Base-by-base conservation (phyloP, 495 filamentous ascomycete species). In the Talaromyces nanjingensis region DNA sequence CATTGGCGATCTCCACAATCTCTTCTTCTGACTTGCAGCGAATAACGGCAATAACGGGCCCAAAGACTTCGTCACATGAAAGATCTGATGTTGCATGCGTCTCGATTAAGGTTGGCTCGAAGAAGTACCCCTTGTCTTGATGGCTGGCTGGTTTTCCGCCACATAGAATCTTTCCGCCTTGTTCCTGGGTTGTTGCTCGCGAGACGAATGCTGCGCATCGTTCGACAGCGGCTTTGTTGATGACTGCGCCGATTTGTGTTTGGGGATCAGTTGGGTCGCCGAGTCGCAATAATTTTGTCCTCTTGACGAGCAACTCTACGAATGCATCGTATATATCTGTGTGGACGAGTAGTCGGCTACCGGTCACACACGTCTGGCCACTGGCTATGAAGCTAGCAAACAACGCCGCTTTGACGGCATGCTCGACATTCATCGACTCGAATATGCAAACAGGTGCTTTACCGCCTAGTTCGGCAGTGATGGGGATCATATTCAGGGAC, bases 301-400 rank as follows among this genome's bases (percentile, higher is more conserved):
- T 78, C n/a, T 70, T 64, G 58, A 69, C 74, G 20, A 80, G 57
- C 47, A 72, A 25, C 14, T 66, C 70, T 27, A 73, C 59, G 45
- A 85, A 74, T 25, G 68, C 63, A 2, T 76, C 67, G 54, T 81
- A 72, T 11, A 86, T 73, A 0, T 70, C 76, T 34, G 74, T 69
- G 45, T 86, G 76, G 34, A 85, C 82, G 34, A 87, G 72, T 45
- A 88, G 77, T 34, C 85, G 75, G 52, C 83, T 87, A 16, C 83
- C 84, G 2, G 84, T 84, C 14, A 87, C 80, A 64, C 85, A 87
- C 0, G 84, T 87, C 73, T 88, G 85, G 1, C 86, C 86, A 64
- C 81, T 85, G 0, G 83, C 83, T 18, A 86, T 78, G 56, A 82
- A 86, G 20, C 82, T 79, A n/a, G 80, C 83, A 60, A 86, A 86